phyloP scores from a whole-genome alignment of 495 filamentous ascomycete species.

The Lepraria neglecta region DNA sequence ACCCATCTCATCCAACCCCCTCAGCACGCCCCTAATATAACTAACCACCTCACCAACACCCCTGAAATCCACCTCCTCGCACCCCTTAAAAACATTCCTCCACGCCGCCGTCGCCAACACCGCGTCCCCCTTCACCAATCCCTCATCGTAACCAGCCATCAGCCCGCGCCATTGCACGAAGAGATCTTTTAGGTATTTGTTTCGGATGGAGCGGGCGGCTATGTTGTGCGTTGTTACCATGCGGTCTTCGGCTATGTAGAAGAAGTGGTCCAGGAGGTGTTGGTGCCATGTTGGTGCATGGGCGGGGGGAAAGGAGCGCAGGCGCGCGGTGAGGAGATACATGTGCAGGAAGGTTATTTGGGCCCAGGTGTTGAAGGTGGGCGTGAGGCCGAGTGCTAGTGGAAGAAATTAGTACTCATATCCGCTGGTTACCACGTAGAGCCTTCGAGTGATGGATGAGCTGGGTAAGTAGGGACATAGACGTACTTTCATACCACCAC shows the following conservation, averaged over 20 bases:
- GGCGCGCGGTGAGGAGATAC: slow-evolving; percentile 83
- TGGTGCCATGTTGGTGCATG: slow-evolving; percentile 61
- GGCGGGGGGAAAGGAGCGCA: slow-evolving; percentile 63
- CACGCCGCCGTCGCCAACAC: slow-evolving; percentile 83
- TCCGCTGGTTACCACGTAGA: neutral
- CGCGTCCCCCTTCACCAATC: slow-evolving; percentile 72
- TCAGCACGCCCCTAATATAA: slow-evolving; percentile 67
- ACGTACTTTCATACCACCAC: slow-evolving; percentile 79
- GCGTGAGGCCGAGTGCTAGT: slow-evolving; percentile 55
- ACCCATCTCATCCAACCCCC: slow-evolving; percentile 53
- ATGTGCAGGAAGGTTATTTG: slow-evolving; percentile 94
- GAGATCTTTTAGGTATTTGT: slow-evolving; percentile 84
- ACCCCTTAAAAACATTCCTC: slow-evolving; percentile 78
- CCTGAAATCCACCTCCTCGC: slow-evolving; percentile 61
- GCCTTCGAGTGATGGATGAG: too few relatives aligned
- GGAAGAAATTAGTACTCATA: neutral
- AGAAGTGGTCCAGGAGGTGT: slow-evolving; percentile 85
- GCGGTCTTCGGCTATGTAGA: slow-evolving; percentile 79
- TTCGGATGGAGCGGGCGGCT: slow-evolving; percentile 55
- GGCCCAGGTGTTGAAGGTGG: slow-evolving; percentile 91
- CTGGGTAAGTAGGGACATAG: neutral
- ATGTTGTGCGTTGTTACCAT: slow-evolving; percentile 73
- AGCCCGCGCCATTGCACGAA: slow-evolving; percentile 87
- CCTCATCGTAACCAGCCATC: slow-evolving; percentile 81
- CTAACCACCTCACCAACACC: slow-evolving; percentile 66